Base-by-base conservation (phyloP, 352 stramenopile genomes). In the Globisporangium spiculum region DNA sequence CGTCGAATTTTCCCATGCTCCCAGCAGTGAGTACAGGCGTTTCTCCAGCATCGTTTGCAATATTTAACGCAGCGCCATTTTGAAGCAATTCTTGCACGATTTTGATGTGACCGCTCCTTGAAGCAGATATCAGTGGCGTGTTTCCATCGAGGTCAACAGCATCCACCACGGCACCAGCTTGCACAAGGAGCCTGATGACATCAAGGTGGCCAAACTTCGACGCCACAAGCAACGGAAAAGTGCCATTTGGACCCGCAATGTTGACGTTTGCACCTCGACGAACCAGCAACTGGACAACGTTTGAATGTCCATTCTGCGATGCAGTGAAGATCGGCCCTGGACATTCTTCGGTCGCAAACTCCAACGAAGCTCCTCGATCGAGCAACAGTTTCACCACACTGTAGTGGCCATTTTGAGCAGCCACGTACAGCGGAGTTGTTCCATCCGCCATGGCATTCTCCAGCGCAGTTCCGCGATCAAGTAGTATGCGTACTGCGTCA, bases 11-110 rank as follows among this genome's bases (percentile, higher is more conserved):
- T 3, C 60, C 60, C n/a, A 30, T 8, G 22, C 38, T 55, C 16
- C 30, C 60, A 59, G 60, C 60, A 50, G 60, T 46, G 24, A 66
- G 60, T n/a, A 59, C 3, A 1, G 60, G 12, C 30, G 60, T 66
- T 50, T 66, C 46, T 57, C 24, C 46, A 10, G 32, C 52, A 24
- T 26, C 27, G 20, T 66, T 66, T 8, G 0, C 16, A 12, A 34
- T 6, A 34, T 59, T 22, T 18, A 46, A 22, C 44, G 10, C 24
- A 16, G 30, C 60, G 16, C 60, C 46, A 10, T 36, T 4, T 16
- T 20, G 7, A 2, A 66, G 60, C 10, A 66, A 27, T 2, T 22
- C n/a, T 50, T 44, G 27, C 60, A 26, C 60, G 18, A 66, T 58
- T 4, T 48, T 30, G 2, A 10, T 48, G 20, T 59, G 27, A 1